Evolutionary conservation across 768 basidiomycete genomes (phyloP).

Genomic region (Boletus rex-veris): DNA sequence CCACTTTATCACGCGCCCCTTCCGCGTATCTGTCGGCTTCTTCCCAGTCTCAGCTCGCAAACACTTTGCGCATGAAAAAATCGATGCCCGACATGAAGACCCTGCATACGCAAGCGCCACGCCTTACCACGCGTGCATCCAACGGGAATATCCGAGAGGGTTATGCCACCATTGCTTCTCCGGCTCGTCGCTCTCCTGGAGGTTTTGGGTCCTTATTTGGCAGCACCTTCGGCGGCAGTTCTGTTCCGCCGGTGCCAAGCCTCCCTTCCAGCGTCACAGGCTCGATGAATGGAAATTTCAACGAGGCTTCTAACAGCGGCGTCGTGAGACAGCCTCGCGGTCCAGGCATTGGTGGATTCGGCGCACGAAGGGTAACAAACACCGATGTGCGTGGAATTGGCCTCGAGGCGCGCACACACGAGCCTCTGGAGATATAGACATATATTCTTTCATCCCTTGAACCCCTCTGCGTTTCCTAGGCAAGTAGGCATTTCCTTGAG

Average conservation of each 20-base stretch:
- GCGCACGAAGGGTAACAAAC: constrained; percentile 44
- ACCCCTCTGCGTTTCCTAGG: constrained; percentile 6
- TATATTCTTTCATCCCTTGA: neutral
- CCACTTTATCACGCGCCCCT: constrained; percentile 74
- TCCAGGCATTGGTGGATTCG: constrained; percentile 75
- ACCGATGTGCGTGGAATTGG: constrained; percentile 51
- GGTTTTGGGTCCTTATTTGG: constrained; percentile 73
- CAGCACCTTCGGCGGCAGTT: constrained; percentile 34
- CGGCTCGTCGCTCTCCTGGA: constrained; percentile 71
- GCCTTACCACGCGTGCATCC: constrained; percentile 74
- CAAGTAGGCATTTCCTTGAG: constrained; percentile 18
- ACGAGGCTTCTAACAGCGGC: constrained; percentile 38
- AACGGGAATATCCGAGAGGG: constrained; percentile 87
- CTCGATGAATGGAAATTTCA: constrained; percentile 41
- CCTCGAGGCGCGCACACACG: constrained; percentile 81
- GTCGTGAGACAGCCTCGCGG: constrained; percentile 86
- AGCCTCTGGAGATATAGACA: constrained; percentile 76
- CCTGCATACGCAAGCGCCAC: constrained; percentile 73
- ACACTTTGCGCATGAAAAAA: constrained; percentile 84
- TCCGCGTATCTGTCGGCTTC: constrained; percentile 71
- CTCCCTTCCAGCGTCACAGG: constrained; percentile 57
- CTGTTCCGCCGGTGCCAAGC: constrained; percentile 74
- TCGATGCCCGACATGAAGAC: constrained; percentile 99
- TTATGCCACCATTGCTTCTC: constrained; percentile 83
- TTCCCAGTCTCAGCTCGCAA: constrained; percentile 40